Conservation (phyloP, 2,329 filamentous ascomycete species). For the Tolypocladium cylindrosporum region DNA sequence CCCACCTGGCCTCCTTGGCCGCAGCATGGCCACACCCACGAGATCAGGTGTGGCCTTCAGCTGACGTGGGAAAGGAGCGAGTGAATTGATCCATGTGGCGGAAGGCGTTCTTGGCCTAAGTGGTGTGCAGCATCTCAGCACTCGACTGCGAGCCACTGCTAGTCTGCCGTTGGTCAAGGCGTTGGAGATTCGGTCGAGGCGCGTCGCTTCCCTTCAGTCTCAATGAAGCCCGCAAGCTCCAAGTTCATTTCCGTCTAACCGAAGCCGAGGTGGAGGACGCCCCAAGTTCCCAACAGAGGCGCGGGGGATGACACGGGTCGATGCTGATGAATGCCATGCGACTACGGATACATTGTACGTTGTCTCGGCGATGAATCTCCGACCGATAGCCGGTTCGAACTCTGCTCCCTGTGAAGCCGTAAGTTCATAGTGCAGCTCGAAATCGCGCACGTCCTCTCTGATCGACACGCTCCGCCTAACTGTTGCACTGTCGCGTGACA, state of each 20-base stretch:
- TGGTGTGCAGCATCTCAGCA: not conserved
- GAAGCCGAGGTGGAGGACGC: not conserved
- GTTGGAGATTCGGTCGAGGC: not conserved
- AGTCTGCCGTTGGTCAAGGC: not conserved
- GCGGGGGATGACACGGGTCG: not conserved
- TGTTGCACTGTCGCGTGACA: not conserved
- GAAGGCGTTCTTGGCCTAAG: no score
- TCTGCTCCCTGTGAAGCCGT: not conserved
- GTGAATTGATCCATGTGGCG: not conserved
- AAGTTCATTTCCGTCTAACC: not conserved
- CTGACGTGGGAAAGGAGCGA: not conserved
- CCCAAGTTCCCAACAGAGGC: not conserved
- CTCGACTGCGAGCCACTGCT: not conserved
- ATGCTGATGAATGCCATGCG: not conserved
- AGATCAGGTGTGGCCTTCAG: not conserved
- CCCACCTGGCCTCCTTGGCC: not conserved
- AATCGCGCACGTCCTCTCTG: not conserved
- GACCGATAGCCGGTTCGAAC: not conserved
- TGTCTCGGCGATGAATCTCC: not conserved
- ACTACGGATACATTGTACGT: not conserved
- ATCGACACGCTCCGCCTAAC: not conserved
- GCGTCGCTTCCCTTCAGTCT: not conserved
- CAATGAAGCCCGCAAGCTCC: not conserved
- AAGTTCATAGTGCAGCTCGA: no score
- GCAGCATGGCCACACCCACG: no score